These are phyloP conservation scores for Cadophora luteo-olivacea DNA, from an alignment of 2,329 filamentous ascomycete species.

Conservation along the genomic window DNA sequence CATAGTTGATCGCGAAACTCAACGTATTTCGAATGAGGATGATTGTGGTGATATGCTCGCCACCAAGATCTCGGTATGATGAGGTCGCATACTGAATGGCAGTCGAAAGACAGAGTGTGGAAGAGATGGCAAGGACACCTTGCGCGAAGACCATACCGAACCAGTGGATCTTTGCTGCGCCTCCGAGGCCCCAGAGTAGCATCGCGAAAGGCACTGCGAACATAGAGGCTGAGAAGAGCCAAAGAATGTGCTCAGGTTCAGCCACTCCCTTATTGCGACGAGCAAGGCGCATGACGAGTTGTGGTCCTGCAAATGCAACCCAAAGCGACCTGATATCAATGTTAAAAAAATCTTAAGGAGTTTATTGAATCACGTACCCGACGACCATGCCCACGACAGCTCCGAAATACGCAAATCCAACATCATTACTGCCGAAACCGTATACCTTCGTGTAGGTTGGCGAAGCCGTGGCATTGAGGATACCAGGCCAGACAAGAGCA, in stretches of 20 bases:
- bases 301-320: conserved; percentile 31
- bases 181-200: conserved; percentile 57
- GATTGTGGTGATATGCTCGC: conserved; percentile 55
- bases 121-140: conserved; percentile 47
- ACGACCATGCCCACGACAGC: conserved; percentile 41
- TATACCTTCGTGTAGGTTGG: conserved; percentile 44
- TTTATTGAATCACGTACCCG: conserved; percentile 26
- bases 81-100: conserved; percentile 55
- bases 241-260: conserved; percentile 43
- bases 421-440: conserved; percentile 42
- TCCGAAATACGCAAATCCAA: conserved; percentile 43
- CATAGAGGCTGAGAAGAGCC: conserved; percentile 44
- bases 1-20: conserved; percentile 57
- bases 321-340: conserved; percentile 28
- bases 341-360: neutral
- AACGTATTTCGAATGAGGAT: conserved; percentile 55
- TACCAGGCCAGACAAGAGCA: conserved; percentile 45
- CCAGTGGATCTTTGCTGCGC: conserved; percentile 51
- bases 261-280: conserved; percentile 49
- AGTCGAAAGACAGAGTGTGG: conserved; percentile 49
- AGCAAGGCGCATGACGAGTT: conserved; percentile 43
- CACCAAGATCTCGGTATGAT: conserved; percentile 53
- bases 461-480: conserved; percentile 44
- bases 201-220: conserved; percentile 51
- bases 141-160: conserved; percentile 55